Evolutionary conservation across 169 alveolate genomes (phyloP), one percentile per base, ranked within the genome.

Genomic region (Eimeria falciformis): DNA sequence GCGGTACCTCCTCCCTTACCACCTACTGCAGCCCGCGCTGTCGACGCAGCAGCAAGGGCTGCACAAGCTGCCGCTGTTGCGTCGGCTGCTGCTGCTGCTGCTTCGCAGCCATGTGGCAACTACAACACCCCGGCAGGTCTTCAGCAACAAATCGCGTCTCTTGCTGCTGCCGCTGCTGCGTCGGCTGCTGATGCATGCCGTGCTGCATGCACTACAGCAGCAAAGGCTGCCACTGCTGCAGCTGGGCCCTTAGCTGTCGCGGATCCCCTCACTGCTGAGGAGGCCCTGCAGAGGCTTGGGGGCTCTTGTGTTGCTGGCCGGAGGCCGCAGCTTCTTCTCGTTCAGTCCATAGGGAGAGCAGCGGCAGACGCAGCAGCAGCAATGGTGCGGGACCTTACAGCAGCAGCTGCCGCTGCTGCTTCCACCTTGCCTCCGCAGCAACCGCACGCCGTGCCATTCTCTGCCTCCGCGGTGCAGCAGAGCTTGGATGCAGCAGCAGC

Each of bases 151-250:
- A 21, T 81, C 5, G 25, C 75, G 46, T 27, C 89, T 25, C 21
- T 50, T 17, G 25, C 75, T 47, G 89, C 77, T 29, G 75, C 89
- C 47, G 89, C 89, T 50, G 89, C 89, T 50, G 75, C 50, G 9
- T 81, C 89, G 65, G 89, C 89, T 55, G 89, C 75, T 21, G 71
- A 71, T 37, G 89, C 89, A 1, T 71, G 50, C 27, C 53, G 43
- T 5, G 43, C 89, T 50, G 89, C 89, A 81, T 81, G 89, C 77
- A 55, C 58, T 33, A 75, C 77, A 81, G 89, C 89, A 81, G 89
- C 77, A 81, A 81, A n/a, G 37, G 89, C 89, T 29, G 89, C 89
- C 29, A 25, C 46, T 33, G 89, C 89, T 43, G 89, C 89, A n/a
- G 89, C 77, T 21, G 89, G 89, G 6, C 89, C 89, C 58, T 53